Percentiles rank a stretch among this genome's conserved stretches.
phyloP scores from a whole-genome alignment of 2,329 filamentous ascomycete species.

The Epicoccum sorghinum region DNA sequence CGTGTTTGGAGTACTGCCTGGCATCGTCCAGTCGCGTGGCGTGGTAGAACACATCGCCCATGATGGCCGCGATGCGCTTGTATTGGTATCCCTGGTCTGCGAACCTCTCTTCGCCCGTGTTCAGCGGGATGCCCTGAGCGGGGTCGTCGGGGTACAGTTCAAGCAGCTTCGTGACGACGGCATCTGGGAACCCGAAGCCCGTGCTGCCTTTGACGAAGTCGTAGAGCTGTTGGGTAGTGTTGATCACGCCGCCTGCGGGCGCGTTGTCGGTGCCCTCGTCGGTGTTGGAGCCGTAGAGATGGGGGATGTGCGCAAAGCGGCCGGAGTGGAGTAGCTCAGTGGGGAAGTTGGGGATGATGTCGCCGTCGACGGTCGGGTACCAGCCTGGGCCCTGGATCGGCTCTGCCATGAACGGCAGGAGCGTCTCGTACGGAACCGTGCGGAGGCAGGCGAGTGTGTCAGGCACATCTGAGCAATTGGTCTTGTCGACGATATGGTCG shows the following conservation, averaged over 20 bases:
- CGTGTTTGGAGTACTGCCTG: slow-evolving; percentile 55
- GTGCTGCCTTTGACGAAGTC: slow-evolving; percentile 42
- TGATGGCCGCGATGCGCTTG: slow-evolving; percentile 59
- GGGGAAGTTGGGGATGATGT: slow-evolving; percentile 61
- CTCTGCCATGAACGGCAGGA: slow-evolving; percentile 61
- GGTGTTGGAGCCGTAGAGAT: slow-evolving; percentile 68
- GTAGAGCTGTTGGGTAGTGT: slow-evolving; percentile 60
- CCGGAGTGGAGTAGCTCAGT: slow-evolving; percentile 62
- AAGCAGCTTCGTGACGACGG: slow-evolving; percentile 40
- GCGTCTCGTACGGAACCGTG: slow-evolving; percentile 62
- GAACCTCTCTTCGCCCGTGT: slow-evolving; percentile 40
- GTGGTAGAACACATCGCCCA: slow-evolving; percentile 63
- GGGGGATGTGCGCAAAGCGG: slow-evolving; percentile 67
- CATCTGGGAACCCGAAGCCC: slow-evolving; percentile 39
- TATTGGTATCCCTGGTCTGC: slow-evolving; percentile 53
- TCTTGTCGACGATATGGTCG: slow-evolving; percentile 48
- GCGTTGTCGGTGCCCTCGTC: slow-evolving; percentile 70
- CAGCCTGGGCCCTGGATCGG: slow-evolving; percentile 45
- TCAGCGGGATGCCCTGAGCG: slow-evolving; percentile 39
- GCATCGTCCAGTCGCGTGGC: slow-evolving; percentile 56
- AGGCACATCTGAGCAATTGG: slow-evolving; percentile 62
- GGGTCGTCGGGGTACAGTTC: slow-evolving; percentile 45
- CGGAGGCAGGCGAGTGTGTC: slow-evolving; percentile 60
- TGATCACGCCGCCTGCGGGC: slow-evolving; percentile 58
- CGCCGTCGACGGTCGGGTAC: slow-evolving; percentile 61